Percentiles rank a stretch among this genome's conserved stretches.
phyloP scores from a whole-genome alignment of 768 basidiomycete genomes.

The Leccinum variicolor region DNA sequence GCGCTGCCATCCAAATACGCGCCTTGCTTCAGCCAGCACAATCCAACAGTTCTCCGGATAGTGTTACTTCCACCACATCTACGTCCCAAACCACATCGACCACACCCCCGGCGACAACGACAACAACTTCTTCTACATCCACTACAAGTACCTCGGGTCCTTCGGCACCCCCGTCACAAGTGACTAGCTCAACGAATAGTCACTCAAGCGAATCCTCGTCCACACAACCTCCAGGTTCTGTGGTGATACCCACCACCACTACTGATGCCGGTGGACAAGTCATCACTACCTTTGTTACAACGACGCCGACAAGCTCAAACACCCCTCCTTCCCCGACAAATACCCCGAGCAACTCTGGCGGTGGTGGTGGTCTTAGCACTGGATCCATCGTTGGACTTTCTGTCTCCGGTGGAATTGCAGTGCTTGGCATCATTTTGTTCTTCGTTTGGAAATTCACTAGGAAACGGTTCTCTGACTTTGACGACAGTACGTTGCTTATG shows the following conservation, averaged over 20 bases:
- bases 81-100: not conserved
- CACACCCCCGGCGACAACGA: not conserved
- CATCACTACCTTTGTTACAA: constrained; percentile 22
- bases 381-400: constrained; percentile 79
- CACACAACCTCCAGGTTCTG: not conserved
- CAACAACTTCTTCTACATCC: constrained; percentile 13
- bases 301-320: constrained; percentile 19
- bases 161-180: constrained; percentile 1
- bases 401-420: constrained; percentile 75
- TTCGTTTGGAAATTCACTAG: constrained; percentile 85
- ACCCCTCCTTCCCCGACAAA: constrained; percentile 24
- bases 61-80: not conserved
- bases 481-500: constrained; percentile 61
- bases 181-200: not conserved
- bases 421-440: constrained; percentile 69
- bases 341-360: constrained; percentile 15
- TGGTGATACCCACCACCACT: constrained; percentile 14
- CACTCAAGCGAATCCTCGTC: constrained; percentile 4
- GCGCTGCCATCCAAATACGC: constrained; percentile 15
- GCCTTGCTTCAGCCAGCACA: not conserved
- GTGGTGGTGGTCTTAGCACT: constrained; percentile 51
- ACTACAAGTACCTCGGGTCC: constrained; percentile 11
- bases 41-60: not conserved
- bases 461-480: constrained; percentile 72
- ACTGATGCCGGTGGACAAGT: constrained; percentile 32